Conservation (phyloP, 352 stramenopile genomes). For the Pythium coloratum region DNA sequence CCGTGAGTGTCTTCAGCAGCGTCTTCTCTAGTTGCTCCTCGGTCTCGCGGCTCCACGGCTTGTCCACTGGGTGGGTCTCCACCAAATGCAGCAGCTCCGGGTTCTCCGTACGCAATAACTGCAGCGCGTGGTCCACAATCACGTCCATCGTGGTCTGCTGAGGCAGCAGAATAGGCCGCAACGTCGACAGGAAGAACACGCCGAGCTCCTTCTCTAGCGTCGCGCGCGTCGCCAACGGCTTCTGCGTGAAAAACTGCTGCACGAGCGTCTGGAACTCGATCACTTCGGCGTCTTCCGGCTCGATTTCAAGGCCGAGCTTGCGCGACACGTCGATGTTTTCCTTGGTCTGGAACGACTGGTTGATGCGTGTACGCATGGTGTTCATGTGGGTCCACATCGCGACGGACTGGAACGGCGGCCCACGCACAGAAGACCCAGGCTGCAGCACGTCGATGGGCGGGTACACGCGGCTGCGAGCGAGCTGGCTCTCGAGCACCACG, state of each 20-base stretch:
- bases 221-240: slow-evolving; percentile 28
- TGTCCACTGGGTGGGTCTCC: slow-evolving; percentile 43
- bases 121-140: slow-evolving; percentile 41
- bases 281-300: slow-evolving; percentile 67
- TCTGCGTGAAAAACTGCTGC: slow-evolving; percentile 73
- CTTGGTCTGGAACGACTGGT: slow-evolving; percentile 53
- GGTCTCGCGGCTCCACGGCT: slow-evolving; percentile 54
- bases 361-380: slow-evolving; percentile 61
- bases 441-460: slow-evolving; percentile 69
- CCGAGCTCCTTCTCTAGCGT: slow-evolving; percentile 52
- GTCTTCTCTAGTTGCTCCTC: slow-evolving; percentile 45
- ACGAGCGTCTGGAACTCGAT: slow-evolving; percentile 73
- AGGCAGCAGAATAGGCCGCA: slow-evolving; percentile 47
- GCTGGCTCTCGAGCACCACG: slow-evolving; percentile 46
- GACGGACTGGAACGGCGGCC: slow-evolving; percentile 75
- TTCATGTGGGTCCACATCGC: slow-evolving; percentile 69
- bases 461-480: slow-evolving; percentile 58
- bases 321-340: slow-evolving; percentile 57
- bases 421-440: slow-evolving; percentile 62
- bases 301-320: slow-evolving; percentile 73
- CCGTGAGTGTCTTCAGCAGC: slow-evolving; percentile 36
- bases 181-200: slow-evolving; percentile 57
- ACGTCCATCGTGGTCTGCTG: slow-evolving; percentile 46
- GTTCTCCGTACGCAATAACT: slow-evolving; percentile 36
- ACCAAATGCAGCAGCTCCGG: slow-evolving; percentile 55